Conservation (phyloP, 805 yeast genomes). For the Ogataea nitratoaversa region DNA sequence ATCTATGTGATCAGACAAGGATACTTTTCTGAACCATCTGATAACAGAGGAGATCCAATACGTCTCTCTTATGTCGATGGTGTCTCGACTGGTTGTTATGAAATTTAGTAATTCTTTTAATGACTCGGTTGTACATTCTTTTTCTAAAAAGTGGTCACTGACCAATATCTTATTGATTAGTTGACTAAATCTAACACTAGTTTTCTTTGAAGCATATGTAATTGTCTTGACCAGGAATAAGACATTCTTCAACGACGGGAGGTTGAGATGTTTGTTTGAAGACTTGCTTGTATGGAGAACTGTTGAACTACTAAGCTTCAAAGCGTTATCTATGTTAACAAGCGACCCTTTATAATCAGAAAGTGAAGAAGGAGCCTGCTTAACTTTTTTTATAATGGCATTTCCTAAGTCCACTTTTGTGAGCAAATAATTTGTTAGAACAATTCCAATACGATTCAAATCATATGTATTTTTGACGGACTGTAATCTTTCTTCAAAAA, state of each 20-base stretch:
- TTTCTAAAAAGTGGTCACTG: not conserved
- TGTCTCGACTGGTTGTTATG: not conserved
- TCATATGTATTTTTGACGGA: not conserved
- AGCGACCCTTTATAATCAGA: too few relatives aligned
- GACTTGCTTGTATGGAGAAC: too few relatives aligned
- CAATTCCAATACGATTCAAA: not conserved
- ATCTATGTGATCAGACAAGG: not conserved
- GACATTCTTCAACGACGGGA: not conserved
- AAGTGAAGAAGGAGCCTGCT: too few relatives aligned
- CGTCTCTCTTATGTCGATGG: not conserved
- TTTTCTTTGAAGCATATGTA: not conserved
- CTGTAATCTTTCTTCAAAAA: not conserved
- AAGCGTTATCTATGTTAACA: not conserved
- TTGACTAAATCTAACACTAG: not conserved
- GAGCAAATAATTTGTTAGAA: not conserved
- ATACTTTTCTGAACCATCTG: not conserved
- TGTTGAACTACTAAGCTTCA: not conserved
- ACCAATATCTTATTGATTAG: not conserved
- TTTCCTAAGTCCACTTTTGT: too few relatives aligned
- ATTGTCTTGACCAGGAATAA: not conserved
- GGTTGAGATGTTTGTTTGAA: not conserved
- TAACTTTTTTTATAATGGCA: too few relatives aligned
- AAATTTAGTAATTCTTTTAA: not conserved
- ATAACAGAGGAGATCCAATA: not conserved
- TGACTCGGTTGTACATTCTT: not conserved